Conservation (phyloP, 2,329 filamentous ascomycete species). For the Penicillium freii region DNA sequence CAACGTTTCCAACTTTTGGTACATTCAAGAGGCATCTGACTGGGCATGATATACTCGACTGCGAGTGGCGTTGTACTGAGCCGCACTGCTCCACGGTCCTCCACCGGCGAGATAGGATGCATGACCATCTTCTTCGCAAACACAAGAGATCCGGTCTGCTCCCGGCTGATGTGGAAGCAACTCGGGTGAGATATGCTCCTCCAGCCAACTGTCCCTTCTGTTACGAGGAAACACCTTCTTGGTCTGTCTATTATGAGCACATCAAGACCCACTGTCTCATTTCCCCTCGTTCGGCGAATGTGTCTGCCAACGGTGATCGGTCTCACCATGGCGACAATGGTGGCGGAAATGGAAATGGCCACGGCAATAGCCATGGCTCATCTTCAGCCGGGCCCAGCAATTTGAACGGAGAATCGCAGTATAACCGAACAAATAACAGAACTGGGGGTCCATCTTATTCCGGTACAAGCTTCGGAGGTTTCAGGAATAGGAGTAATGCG, state of each 20-base stretch:
- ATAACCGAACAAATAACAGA: not conserved
- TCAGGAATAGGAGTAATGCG: not conserved
- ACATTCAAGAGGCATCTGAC: not conserved
- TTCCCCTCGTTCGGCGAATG: not conserved
- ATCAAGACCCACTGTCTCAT: not conserved
- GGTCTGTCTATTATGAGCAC: not conserved
- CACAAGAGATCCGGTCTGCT: not conserved
- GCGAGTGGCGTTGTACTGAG: not conserved
- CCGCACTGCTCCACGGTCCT: rapidly evolving
- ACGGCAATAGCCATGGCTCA: not conserved
- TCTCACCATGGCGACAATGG: not conserved
- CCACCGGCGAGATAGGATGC: not conserved
- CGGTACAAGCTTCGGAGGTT: no score
- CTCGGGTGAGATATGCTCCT: not conserved
- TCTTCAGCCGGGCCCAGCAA: not conserved
- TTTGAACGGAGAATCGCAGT: not conserved
- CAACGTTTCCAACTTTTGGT: not conserved
- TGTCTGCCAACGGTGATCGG: not conserved
- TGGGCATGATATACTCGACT: not conserved
- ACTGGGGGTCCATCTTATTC: no score
- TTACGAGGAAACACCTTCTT: not conserved
- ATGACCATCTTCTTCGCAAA: not conserved
- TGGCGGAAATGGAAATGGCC: not conserved
- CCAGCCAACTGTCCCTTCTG: not conserved
- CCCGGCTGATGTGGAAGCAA: not conserved